Conservation (phyloP, 1,139 yeast genomes). For the Eremothecium cymbalariae region DNA sequence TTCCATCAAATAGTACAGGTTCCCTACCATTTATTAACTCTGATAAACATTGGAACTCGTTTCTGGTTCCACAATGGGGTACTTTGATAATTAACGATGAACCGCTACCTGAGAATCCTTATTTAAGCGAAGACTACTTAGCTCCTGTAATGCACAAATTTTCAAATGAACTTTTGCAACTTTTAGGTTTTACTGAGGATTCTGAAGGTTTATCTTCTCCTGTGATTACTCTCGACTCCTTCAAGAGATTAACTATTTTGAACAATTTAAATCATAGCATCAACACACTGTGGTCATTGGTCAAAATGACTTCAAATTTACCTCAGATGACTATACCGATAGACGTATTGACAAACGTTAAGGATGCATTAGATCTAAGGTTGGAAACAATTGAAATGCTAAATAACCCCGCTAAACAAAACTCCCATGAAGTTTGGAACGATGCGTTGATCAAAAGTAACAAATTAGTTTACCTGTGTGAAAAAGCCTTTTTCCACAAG, state of each 20-base stretch:
- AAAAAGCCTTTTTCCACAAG: conserved; percentile 81
- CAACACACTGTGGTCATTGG: conserved; percentile 60
- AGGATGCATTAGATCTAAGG: conserved; percentile 31
- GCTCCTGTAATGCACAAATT: conserved; percentile 58
- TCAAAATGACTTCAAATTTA: conserved; percentile 58
- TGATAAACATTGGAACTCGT: conserved; percentile 50
- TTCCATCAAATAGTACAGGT: conserved; percentile 23
- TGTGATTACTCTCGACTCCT: conserved; percentile 53
- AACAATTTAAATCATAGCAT: conserved; percentile 46
- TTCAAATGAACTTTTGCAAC: conserved; percentile 61
- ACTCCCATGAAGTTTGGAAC: conserved; percentile 32
- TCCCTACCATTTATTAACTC: conserved; percentile 20
- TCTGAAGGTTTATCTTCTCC: conserved; percentile 40
- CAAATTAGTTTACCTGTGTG: conserved; percentile 48
- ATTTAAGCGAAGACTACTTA: conserved; percentile 41
- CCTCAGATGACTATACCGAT: conserved; percentile 75
- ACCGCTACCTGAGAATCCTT: conserved; percentile 28
- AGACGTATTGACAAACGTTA: conserved; percentile 32
- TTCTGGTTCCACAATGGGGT: conserved; percentile 90
- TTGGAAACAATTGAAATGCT: conserved; percentile 27
- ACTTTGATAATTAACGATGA: conserved; percentile 49
- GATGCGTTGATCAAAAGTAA: conserved; percentile 49
- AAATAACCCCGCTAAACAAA: conserved; percentile 18
- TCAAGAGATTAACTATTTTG: conserved; percentile 46
- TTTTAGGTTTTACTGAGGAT: conserved; percentile 57